Percentiles rank a stretch among this genome's conserved stretches.
Conservation (phyloP, 192 early-diverging fungal genomes). For the Martensiomyces pterosporus region DNA sequence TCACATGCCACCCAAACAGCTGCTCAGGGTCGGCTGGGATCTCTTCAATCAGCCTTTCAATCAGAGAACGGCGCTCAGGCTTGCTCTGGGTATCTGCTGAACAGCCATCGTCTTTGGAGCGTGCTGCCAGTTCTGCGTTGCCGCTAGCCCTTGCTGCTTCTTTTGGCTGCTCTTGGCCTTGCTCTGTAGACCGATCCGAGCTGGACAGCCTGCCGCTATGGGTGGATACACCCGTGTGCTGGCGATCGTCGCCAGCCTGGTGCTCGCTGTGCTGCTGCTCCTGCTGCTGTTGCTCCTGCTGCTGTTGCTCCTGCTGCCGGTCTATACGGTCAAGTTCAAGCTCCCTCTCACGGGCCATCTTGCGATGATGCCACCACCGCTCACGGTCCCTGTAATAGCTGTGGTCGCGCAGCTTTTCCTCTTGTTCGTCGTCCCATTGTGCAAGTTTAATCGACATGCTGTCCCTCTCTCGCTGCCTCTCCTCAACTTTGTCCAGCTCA, state of each 20-base stretch:
- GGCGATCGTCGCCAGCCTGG: too few species aligned
- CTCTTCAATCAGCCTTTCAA: slow-evolving; percentile 10
- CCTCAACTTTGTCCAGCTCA: slow-evolving; percentile 36
- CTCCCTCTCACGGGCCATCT: slow-evolving; percentile 59
- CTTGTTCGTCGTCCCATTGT: slow-evolving; percentile 36
- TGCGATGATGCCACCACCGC: slow-evolving; percentile 71
- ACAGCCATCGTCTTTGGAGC: slow-evolving; percentile 5
- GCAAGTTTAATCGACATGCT: slow-evolving; percentile 14
- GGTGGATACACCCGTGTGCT: too few species aligned
- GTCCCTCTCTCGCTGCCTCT: slow-evolving; percentile 15
- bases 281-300: slow-evolving; percentile 48
- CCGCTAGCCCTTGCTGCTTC: too few species aligned
- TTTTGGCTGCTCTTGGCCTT: too few species aligned
- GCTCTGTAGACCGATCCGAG: too few species aligned
- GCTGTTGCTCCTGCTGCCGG: slow-evolving; percentile 44
- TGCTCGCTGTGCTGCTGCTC: slow-evolving; percentile 7
- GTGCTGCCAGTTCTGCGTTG: slow-evolving; percentile 22
- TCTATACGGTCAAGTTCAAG: slow-evolving; percentile 66
- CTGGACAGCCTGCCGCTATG: too few species aligned
- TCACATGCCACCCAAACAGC: slow-evolving; percentile 30
- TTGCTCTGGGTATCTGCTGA: not conserved
- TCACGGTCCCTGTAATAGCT: slow-evolving; percentile 73
- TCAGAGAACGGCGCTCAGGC: not conserved
- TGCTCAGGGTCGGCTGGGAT: slow-evolving; percentile 17
- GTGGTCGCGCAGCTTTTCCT: slow-evolving; percentile 41